phyloP scores from a whole-genome alignment of 1,284 basidiomycete genomes.

The Fomes fomentarius region DNA sequence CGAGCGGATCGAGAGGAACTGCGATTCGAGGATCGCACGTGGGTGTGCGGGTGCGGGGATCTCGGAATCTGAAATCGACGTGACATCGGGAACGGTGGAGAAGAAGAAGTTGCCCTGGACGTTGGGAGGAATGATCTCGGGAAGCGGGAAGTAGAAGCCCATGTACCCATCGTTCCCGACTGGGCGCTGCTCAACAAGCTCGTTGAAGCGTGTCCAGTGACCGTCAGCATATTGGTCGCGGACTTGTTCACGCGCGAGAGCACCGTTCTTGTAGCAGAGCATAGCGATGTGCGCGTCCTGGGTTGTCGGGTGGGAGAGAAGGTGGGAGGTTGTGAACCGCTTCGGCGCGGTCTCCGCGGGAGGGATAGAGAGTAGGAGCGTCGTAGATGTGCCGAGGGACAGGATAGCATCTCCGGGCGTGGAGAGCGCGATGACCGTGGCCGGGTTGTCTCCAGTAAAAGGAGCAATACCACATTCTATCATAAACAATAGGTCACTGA shows the following conservation, averaged over 20 bases:
- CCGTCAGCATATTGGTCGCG: conserved; percentile 67
- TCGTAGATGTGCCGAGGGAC: conserved; percentile 92
- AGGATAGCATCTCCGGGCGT: conserved; percentile 87
- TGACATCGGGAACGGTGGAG: conserved; percentile 29
- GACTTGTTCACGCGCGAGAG: conserved; percentile 80
- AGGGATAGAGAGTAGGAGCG: conserved; percentile 79
- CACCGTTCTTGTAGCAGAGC: conserved; percentile 88
- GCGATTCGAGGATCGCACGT: conserved; percentile 85
- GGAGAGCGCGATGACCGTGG: conserved; percentile 81
- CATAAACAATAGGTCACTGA: too few species aligned
- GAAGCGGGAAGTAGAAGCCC: conserved; percentile 78
- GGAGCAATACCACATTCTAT: conserved; percentile 83
- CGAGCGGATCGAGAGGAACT: conserved; percentile 80
- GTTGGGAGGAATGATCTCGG: conserved; percentile 82
- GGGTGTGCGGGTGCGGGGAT: conserved; percentile 62
- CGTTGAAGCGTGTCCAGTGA: conserved; percentile 78
- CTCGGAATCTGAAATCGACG: conserved; percentile 38
- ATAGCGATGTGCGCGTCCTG: conserved; percentile 69
- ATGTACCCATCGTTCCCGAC: conserved; percentile 64
- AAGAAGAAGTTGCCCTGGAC: conserved; percentile 74
- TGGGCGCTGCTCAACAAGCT: conserved; percentile 58
- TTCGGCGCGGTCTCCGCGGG: conserved; percentile 60
- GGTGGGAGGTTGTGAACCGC: conserved; percentile 75
- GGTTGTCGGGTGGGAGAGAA: conserved; percentile 71
- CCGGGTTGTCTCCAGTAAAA: conserved; percentile 92